Base-by-base conservation (phyloP, 805 yeast genomes). In the Teunomyces stri region DNA sequence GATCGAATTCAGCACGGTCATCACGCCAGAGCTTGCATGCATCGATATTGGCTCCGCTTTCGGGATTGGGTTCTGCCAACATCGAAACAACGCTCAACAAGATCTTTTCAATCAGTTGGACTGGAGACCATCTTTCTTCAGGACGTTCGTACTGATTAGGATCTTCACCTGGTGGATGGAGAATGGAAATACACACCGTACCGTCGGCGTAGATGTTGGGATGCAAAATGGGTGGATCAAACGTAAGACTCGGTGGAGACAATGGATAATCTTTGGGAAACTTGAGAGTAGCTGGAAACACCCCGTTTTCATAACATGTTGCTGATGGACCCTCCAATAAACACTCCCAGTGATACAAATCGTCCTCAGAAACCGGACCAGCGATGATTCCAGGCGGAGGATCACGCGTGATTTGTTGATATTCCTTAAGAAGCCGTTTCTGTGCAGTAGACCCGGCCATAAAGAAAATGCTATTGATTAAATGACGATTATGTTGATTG, bases 51-150 rank as follows among this genome's bases (percentile, higher is more conserved):
- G 99, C 99, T 9, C 97, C 98, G 58, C 96, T 87, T 65, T 92
- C 97, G 28, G 88, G 85, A 61, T 94, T 94, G 2, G 99, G 98
- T 66, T 94, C 96, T 21, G 97, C 96, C 51, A 94, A 75, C 97
- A 94, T 91, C 59, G 96, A 87, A 78, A 91, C 82, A 18, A 94
- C 98, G 65, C 96, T 86, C 49, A 94, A 69, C 51, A 94, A 72
- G 51, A 94, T 94, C 77, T 94, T 94, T 69, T 94, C 99, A n/a
- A 94, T 91, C 62, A 96, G 87, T 65, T 94, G 99, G 27, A 94
- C 91, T 0, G 99, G 99, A 5, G 96, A 87, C 99, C 99, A 94
- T 54, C 99, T 75, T 69, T 94, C 99, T 57, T 91, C 95, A 0
- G 98, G 96, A 27, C 88, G 69, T 66, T 94, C 99, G 68, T 94